These are phyloP conservation scores for Pichia sp. DNA, from an alignment of 1,139 yeast species.

Conservation along the genomic window DNA sequence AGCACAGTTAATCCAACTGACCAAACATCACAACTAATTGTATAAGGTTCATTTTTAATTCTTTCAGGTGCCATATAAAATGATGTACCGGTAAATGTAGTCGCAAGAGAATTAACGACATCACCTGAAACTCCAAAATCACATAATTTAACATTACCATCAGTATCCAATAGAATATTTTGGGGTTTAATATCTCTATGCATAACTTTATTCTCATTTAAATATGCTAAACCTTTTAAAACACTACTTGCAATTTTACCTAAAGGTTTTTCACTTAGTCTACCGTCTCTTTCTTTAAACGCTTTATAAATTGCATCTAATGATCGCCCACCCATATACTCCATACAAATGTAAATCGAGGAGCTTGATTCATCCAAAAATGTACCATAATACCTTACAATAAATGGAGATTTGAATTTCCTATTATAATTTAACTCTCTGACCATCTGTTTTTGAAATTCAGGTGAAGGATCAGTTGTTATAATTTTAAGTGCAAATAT, in stretches of 20 bases:
- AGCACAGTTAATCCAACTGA: slow-evolving; percentile 83
- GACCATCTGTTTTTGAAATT: slow-evolving; percentile 71
- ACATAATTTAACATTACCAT: slow-evolving; percentile 84
- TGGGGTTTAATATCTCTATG: slow-evolving; percentile 95
- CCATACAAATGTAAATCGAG: slow-evolving; percentile 89
- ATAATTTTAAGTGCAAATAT: slow-evolving; percentile 85
- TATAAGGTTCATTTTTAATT: slow-evolving; percentile 89
- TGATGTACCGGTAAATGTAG: slow-evolving; percentile 94
- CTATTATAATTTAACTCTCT: slow-evolving; percentile 86
- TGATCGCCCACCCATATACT: slow-evolving; percentile 90
- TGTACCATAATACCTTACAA: slow-evolving; percentile 89
- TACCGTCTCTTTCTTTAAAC: slow-evolving; percentile 58
- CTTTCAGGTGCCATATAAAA: slow-evolving; percentile 98
- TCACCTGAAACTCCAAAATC: slow-evolving; percentile 99
- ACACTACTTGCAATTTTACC: slow-evolving; percentile 88
- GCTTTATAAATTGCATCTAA: slow-evolving; percentile 82
- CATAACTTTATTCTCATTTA: slow-evolving; percentile 80
- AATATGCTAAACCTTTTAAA: slow-evolving; percentile 72
- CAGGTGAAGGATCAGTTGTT: slow-evolving; percentile 78
- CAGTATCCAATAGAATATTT: slow-evolving; percentile 66
- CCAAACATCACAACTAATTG: slow-evolving; percentile 96
- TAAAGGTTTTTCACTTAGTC: slow-evolving; percentile 86
- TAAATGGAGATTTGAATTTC: slow-evolving; percentile 72
- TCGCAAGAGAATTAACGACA: slow-evolving; percentile 88
- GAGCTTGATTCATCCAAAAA: slow-evolving; percentile 71